phyloP scores from a whole-genome alignment of 371 early-diverging fungal genomes.

The Syncephalastrum racemosum region DNA sequence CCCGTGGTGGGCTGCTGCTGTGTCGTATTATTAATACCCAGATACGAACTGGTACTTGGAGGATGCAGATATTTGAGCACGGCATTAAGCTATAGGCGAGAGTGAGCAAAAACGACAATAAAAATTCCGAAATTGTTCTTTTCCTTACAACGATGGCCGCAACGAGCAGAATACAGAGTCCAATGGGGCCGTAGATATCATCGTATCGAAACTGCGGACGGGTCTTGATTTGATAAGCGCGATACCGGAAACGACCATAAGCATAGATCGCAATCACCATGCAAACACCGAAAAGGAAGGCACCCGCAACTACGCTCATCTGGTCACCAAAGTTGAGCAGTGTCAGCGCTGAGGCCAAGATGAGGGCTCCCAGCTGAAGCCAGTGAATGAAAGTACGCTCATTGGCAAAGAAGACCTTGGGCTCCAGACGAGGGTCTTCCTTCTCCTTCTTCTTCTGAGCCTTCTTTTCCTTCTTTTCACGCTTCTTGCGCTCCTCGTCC shows the following conservation, averaged over 20 bases:
- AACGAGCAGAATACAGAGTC: conserved; percentile 27
- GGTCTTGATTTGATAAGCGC: conserved; percentile 36
- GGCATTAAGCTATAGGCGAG: conserved; percentile 16
- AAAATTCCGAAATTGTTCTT: background rate
- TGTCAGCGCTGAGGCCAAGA: conserved; percentile 68
- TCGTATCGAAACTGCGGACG: conserved; percentile 32
- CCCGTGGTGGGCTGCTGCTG: background rate
- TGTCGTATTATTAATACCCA: conserved; percentile 19
- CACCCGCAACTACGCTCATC: conserved; percentile 32
- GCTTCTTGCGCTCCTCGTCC: conserved; percentile 5
- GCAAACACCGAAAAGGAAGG: conserved; percentile 31
- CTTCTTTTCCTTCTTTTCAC: conserved; percentile 14
- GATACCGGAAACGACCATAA: conserved; percentile 28
- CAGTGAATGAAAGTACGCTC: conserved; percentile 90
- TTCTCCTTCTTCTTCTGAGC: conserved; percentile 29
- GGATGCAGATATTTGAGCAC: conserved; percentile 12
- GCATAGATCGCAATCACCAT: conserved; percentile 33
- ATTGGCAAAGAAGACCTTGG: conserved; percentile 85
- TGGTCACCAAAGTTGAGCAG: conserved; percentile 73
- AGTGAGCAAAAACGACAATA: background rate
- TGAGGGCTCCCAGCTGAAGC: conserved; percentile 73
- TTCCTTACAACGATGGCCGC: conserved; percentile 35
- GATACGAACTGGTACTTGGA: conserved; percentile 8
- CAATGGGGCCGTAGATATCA: conserved; percentile 39
- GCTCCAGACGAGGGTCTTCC: conserved; percentile 23